These are phyloP conservation scores for Cyberlindnera maclurae DNA, from an alignment of 805 yeast species.

Conservation along the genomic window DNA sequence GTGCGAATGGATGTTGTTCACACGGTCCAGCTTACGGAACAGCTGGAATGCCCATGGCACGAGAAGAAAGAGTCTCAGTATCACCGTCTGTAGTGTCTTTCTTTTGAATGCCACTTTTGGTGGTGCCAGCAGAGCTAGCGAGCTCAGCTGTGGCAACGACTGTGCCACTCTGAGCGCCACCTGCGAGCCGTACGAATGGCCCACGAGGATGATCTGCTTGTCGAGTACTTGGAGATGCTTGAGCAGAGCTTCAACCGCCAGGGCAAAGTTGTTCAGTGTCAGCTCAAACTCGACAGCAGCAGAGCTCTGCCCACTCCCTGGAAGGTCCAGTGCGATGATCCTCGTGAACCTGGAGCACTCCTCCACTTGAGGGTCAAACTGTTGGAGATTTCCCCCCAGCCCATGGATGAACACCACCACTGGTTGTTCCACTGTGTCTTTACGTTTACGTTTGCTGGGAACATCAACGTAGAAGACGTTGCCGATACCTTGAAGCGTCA, in stretches of 20 bases:
- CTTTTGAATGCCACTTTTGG: constrained; percentile 29
- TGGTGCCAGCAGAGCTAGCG: constrained; percentile 37
- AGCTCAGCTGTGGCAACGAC: constrained; percentile 6
- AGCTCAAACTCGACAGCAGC: constrained; percentile 6
- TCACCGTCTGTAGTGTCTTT: constrained; percentile 1
- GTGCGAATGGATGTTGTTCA: constrained; percentile 17
- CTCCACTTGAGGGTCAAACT: constrained; percentile 64
- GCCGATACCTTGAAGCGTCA: constrained; percentile 9
- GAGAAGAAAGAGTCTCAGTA: constrained; percentile 1
- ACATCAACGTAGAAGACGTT: constrained; percentile 9
- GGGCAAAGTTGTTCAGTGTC: constrained; percentile 13
- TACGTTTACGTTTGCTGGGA: constrained; percentile 10
- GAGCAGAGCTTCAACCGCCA: constrained; percentile 10
- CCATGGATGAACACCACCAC: constrained; percentile 74
- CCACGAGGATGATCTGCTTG: constrained; percentile 37
- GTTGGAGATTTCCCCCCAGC: constrained; percentile 82
- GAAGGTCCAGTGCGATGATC: constrained; percentile 69
- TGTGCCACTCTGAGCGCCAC: constrained; percentile 36
- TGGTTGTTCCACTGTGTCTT: constrained; percentile 31
- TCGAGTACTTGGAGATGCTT: constrained; percentile 2
- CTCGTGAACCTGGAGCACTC: constrained; percentile 51
- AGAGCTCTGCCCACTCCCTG: constrained; percentile 65
- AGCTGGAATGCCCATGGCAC: constrained; percentile 14
- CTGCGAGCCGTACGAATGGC: constrained; percentile 73
- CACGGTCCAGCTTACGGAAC: constrained; percentile 21